phyloP scores from a whole-genome alignment of 768 basidiomycete genomes.

The Tylopilus balloui region DNA sequence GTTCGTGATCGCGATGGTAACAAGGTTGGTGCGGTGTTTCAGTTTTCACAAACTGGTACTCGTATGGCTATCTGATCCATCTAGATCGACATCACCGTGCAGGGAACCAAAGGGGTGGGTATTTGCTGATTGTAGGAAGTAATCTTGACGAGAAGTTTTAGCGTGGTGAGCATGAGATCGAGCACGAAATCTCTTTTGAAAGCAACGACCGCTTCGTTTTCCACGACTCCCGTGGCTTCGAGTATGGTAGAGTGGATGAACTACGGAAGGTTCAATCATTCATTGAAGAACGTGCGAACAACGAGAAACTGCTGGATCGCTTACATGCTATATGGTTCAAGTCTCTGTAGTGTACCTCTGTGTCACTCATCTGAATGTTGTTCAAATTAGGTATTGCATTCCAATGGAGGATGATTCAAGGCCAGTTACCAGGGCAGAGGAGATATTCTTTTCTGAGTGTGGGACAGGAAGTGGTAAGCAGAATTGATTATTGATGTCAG shows the following conservation, averaged over 20 bases:
- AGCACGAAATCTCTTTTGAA: constrained; percentile 16
- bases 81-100: constrained; percentile 2
- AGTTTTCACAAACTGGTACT: too few relatives aligned
- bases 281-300: constrained; percentile 22
- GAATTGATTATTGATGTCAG: too few relatives aligned
- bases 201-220: constrained; percentile 36
- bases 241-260: constrained; percentile 27
- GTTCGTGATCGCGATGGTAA: constrained; percentile 21
- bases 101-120: background rate
- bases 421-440: too few relatives aligned
- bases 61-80: background rate
- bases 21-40: constrained; percentile 10
- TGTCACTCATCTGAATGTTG: too few relatives aligned
- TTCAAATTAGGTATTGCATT: too few relatives aligned
- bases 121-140: background rate
- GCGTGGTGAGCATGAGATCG: constrained; percentile 11
- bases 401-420: too few relatives aligned
- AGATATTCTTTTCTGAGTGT: too few relatives aligned
- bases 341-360: too few relatives aligned
- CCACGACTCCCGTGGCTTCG: constrained; percentile 41
- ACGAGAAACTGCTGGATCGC: too few relatives aligned
- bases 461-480: too few relatives aligned
- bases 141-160: background rate
- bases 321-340: too few relatives aligned
- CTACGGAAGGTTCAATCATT: too few relatives aligned